These are phyloP conservation scores for Gymnopilus dilepis DNA, from an alignment of 768 basidiomycete genomes.

Conservation along the genomic window DNA sequence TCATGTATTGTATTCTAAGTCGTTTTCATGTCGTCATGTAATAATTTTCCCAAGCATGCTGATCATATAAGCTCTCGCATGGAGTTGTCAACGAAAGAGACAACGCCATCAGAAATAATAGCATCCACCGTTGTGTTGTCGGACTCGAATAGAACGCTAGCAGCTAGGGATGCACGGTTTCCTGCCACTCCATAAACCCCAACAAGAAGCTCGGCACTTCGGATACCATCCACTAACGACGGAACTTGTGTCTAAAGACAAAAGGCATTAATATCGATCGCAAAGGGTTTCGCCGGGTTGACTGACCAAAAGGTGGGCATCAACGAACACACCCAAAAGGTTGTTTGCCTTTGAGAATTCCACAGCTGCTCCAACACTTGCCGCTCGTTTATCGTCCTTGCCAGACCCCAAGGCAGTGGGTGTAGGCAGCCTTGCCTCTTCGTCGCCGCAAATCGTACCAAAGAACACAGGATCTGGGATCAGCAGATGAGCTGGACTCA, in stretches of 20 bases:
- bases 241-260: constrained; percentile 78
- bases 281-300: constrained; percentile 7
- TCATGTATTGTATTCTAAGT: constrained; percentile 18
- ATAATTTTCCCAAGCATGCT: constrained; percentile 9
- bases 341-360: constrained; percentile 95
- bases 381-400: constrained; percentile 51
- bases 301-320: constrained; percentile 84
- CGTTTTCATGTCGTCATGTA: constrained; percentile 9
- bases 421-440: constrained; percentile 39
- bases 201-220: constrained; percentile 87
- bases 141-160: constrained; percentile 35
- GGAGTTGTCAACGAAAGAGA: constrained; percentile 71
- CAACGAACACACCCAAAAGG: constrained; percentile 88
- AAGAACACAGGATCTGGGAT: constrained; percentile 92
- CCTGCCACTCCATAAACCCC: constrained; percentile 77
- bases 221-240: constrained; percentile 85
- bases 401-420: constrained; percentile 34
- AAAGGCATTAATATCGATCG: constrained; percentile 9
- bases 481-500: background rate
- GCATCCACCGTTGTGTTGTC: constrained; percentile 69
- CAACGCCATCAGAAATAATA: constrained; percentile 62
- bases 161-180: constrained; percentile 40
- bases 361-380: constrained; percentile 87
- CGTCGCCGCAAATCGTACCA: constrained; percentile 83
- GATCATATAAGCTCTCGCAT: constrained; percentile 49